A percentile compares a stretch with the other conserved stretches of the same genome.
phyloP scores from a whole-genome alignment of 208 protist genomes.

The Acanthamoeba royreba region DNA sequence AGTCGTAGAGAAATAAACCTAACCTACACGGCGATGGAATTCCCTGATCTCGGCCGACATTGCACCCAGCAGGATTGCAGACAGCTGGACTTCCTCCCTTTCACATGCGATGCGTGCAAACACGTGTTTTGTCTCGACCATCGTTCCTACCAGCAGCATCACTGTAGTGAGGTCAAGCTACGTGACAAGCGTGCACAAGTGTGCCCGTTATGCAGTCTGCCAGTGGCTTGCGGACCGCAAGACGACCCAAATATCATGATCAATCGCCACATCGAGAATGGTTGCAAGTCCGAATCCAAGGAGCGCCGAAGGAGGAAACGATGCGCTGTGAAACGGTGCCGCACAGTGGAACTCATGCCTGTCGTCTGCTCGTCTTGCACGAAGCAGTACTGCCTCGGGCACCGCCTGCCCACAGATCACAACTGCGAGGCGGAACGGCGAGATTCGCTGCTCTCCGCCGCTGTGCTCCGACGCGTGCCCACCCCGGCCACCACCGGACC shows the following conservation, averaged over 20 bases:
- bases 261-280: background rate
- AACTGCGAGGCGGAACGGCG: background rate
- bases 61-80: background rate
- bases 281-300: conserved; percentile 17
- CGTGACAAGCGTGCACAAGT: background rate
- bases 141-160: background rate
- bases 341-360: background rate
- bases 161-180: background rate
- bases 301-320: background rate
- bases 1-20: background rate
- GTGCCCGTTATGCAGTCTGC: background rate
- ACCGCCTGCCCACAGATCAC: conserved; percentile 20
- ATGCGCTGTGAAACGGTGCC: background rate
- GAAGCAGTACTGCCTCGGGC: conserved; percentile 3
- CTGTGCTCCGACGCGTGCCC: too few relatives aligned
- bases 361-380: background rate
- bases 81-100: conserved; percentile 50
- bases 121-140: conserved; percentile 38
- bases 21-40: conserved; percentile 25
- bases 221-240: background rate
- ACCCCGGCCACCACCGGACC: too few relatives aligned
- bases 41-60: conserved; percentile 37
- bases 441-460: background rate
- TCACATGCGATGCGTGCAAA: background rate
- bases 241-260: background rate